Evolutionary conservation across 2,329 filamentous ascomycete species (phyloP), one percentile per base, ranked within the genome.

Genomic region (Penicillium sp.): DNA sequence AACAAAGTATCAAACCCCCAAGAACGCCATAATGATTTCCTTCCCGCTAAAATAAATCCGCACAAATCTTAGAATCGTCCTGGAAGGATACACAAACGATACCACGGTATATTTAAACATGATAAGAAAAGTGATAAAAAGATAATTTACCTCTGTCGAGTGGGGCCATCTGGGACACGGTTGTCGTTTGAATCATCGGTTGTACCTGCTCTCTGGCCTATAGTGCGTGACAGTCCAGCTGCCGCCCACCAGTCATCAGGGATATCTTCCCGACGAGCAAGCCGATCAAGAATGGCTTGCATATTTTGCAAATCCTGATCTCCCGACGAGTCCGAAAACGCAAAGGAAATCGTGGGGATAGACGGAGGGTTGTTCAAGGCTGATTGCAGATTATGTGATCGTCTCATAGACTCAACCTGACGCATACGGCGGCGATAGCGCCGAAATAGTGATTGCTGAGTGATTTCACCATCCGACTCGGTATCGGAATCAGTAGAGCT

Each of bases 231-330:
- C 66, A 91, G 82, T 47, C 90, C 90, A 62, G 84, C 88, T 70
- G 86, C 85, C 62, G 86, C 86, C 92, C 92, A 96, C 88, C 90
- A 93, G 66, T 92, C 88, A 64, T 95, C 91, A 0, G 91, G 90
- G 58, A 95, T 90, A 69, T 93, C 90, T 71, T 91, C 86, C 26
- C 91, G 82, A 19, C 86, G 84, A 38, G 89, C 87, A 58, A 96
- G 82, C 48, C 87, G 84, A 67, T 89, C 87, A 41, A 95, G 83
- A 51, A 96, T 90, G 55, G 84, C 83, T 68, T 91, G 89, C 85
- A 93, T 90, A 50, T 88, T 86, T 23, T 85, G 83, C 29, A 90
- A 75, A 60, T 80, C 78, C 19, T 69, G 68, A 35, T 76, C 71
- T 63, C 70, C 61, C 21, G 71, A 64, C 55, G 70, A 60, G 46